Evolutionary conservation across 2,329 filamentous ascomycete genomes (phyloP).

Genomic region (Xylariaceae sp.): DNA sequence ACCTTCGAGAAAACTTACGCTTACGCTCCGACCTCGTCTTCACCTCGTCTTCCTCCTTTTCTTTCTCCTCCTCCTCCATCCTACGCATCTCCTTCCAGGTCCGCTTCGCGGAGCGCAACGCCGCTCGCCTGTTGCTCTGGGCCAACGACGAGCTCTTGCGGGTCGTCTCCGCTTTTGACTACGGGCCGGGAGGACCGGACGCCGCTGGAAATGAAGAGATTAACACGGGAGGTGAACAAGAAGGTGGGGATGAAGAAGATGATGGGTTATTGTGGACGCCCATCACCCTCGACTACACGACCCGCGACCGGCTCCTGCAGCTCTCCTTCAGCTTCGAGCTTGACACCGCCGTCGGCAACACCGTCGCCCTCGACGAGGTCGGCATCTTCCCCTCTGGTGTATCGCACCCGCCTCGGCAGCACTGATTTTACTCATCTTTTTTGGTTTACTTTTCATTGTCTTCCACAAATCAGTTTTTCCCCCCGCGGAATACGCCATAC

Average conservation of each 20-base stretch:
- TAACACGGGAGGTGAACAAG: not conserved
- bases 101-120: constrained; percentile 25
- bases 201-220: not conserved
- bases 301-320: constrained; percentile 19
- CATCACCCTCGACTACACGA: constrained; percentile 45
- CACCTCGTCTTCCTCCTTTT: no score
- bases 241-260: not conserved
- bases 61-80: no score
- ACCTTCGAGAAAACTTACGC: constrained; percentile 22
- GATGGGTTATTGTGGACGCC: constrained; percentile 29
- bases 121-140: constrained; percentile 32
- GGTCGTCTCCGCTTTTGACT: constrained; percentile 2
- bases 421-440: not conserved
- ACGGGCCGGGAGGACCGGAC: constrained; percentile 5
- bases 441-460: no score
- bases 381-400: constrained; percentile 6
- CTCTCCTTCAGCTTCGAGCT: constrained; percentile 21
- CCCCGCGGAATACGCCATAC: no score
- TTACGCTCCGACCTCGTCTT: constrained; percentile 19
- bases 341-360: constrained; percentile 13
- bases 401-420: not conserved
- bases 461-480: no score
- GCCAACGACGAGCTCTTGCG: constrained; percentile 32
- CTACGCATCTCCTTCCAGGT: constrained; percentile 21
- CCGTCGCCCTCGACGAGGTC: constrained; percentile 22